Base-by-base conservation (phyloP, 768 basidiomycete genomes). In the Rhodotorula taiwanensis region DNA sequence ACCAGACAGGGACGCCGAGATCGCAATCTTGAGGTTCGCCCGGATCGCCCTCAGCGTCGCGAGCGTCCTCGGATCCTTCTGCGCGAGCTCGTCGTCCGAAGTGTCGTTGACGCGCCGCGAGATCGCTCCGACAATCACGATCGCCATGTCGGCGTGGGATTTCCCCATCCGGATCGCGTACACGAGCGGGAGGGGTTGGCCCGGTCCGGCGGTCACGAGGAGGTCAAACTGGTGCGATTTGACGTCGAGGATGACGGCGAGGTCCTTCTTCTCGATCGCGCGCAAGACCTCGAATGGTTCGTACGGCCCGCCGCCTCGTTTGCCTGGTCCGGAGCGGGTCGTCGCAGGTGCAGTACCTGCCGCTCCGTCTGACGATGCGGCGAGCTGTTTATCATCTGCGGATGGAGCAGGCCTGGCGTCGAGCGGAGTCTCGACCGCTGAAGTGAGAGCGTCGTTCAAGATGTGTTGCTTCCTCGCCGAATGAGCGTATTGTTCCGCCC, bases 51-150 rank as follows among this genome's bases (percentile, higher is more conserved):
- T 58, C 90, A 98, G 76, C 33, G 86, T 79, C 23, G 80, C 78
- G 70, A 83, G 85, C 3, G 87, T 94, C 64, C 83, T 70, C 0
- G 60, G 79, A 39, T 80, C 80, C 77, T 80, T 83, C 67, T 76
- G 79, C 61, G 73, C 74, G 60, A 94, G 80, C 65, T 94, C 89
- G 49, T 82, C 83, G 62, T 90, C 90, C 62, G 87, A 84, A 1
- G 95, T 80, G 71, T 88, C 81, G 74, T 98, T 98, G 58, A 98
- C 83, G 79, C 85, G 94, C 27, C 92, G 83, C 18, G 89, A 92
- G 73, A 95, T 84, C 18, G 93, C 90, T 18, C 93, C 93, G 20
- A 95, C 75, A 4, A 98, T 79, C 8, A 94, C 72, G 63, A 98
- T 88, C 6, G 89, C 87, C 14, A 97, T 83, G 55, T 95, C 91